Base-by-base conservation (phyloP, 208 protist genomes). In the Zelonia costaricensis region DNA sequence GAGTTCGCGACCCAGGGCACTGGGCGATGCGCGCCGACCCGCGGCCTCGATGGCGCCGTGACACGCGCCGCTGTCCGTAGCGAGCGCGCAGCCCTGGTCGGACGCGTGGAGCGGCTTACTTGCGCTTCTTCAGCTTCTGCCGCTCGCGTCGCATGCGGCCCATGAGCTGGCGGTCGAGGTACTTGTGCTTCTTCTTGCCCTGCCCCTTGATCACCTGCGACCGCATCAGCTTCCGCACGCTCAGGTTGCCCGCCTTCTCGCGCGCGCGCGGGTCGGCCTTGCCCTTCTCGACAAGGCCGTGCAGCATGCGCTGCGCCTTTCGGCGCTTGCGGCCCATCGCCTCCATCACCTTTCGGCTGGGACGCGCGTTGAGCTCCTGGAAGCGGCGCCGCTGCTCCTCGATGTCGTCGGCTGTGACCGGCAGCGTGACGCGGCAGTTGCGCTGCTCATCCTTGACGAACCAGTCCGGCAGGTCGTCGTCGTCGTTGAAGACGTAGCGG, bases 271-370 rank as follows among this genome's bases (percentile, higher is more conserved):
- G 92, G 64, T 97, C 89, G 6, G 82, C 56, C 74, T 97, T 97
- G 44, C 86, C 93, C 62, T 97, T 96, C 33, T 93, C 78, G 47
- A 96, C 83, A 39, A 95, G 66, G 40, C 83, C 74, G 12, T 84
- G 82, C 30, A 98, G 56, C 80, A 97, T 95, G 22, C 86, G 84
- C 52, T 88, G 60, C 0, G 82, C 69, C 47, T 88, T 78, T 28
- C 82, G 64, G 38, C 97, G 95, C 86, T 99, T 99, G 60, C 98
- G 91, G 25, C 92, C 91, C 72, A 98, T 93, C 23, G 98, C 98
- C 82, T 99, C 98, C 47, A 94, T 91, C 35, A 99, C 93, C 78
- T 98, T 99, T 69, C 98, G 98, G 62, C 97, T 95, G 13, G 98
- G 97, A 16, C 94, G 72, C 15, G 93, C 96, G 78, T 99, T 97